phyloP scores from a whole-genome alignment of 1,284 basidiomycete genomes.

The Polyporus tsugae region DNA sequence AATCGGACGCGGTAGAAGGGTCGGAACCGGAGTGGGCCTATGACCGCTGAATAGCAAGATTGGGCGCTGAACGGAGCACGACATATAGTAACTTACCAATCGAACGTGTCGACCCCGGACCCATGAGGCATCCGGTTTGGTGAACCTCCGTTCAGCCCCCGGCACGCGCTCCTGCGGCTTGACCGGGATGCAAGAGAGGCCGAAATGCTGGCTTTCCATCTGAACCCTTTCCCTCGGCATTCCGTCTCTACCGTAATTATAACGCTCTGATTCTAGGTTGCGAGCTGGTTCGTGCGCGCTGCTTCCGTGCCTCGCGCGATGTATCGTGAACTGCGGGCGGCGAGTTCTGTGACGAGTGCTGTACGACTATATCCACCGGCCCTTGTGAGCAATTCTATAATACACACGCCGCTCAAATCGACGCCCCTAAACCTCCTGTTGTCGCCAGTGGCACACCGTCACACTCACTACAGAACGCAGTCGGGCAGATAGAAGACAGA shows the following conservation, averaged over 20 bases:
- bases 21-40: not conserved
- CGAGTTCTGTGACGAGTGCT: constrained; percentile 1
- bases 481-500: not conserved
- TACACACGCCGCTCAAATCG: no score
- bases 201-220: not conserved
- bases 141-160: not conserved
- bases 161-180: not conserved
- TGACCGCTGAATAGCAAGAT: no score
- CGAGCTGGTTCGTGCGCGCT: not conserved
- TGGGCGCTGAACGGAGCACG: no score
- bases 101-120: not conserved
- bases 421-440: no score
- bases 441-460: not conserved
- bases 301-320: not conserved
- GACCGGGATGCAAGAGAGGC: not conserved
- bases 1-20: not conserved
- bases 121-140: not conserved
- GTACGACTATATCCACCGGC: not conserved
- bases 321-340: not conserved
- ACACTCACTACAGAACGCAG: not conserved
- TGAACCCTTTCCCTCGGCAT: not conserved
- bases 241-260: not conserved
- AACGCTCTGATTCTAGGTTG: not conserved
- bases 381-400: not conserved
- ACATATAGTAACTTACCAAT: not conserved